Conservation (phyloP, 805 yeast genomes). For the Kuraishia piskuri region DNA sequence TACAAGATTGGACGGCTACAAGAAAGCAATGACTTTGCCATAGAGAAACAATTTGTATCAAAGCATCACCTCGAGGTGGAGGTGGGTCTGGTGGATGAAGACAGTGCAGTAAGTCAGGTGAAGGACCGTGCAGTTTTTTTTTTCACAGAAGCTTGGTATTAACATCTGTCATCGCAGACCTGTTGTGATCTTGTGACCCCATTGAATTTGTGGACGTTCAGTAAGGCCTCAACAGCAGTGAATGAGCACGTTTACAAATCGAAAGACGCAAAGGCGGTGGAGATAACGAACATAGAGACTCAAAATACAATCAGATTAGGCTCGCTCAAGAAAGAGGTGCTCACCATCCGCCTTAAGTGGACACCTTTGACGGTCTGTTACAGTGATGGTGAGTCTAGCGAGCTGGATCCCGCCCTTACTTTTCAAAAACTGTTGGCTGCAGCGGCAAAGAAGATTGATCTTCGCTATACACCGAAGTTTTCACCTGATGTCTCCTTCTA, state of each 20-base stretch:
- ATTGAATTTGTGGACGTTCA: not conserved
- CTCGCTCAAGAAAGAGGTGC: not conserved
- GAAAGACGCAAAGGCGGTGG: not conserved
- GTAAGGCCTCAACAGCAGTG: not conserved
- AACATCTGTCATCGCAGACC: not conserved
- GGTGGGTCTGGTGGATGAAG: not conserved
- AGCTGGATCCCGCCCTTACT: not conserved
- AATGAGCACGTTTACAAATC: not conserved
- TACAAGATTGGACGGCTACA: not conserved
- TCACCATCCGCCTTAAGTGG: not conserved
- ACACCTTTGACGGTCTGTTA: not conserved
- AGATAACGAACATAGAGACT: not conserved
- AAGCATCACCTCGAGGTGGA: not conserved
- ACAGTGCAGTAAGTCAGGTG: not conserved
- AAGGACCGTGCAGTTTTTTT: not conserved
- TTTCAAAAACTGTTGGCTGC: not conserved
- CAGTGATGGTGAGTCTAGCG: not conserved
- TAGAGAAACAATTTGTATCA: not conserved
- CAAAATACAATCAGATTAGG: not conserved
- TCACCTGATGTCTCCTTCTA: not conserved
- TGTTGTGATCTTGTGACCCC: not conserved
- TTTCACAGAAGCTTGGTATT: not conserved
- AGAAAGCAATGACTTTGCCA: not conserved
- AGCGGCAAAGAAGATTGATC: not conserved
- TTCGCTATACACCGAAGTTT: not conserved